phyloP scores from a whole-genome alignment of 352 stramenopile genomes.

The Peronosclerospora sorghi region DNA sequence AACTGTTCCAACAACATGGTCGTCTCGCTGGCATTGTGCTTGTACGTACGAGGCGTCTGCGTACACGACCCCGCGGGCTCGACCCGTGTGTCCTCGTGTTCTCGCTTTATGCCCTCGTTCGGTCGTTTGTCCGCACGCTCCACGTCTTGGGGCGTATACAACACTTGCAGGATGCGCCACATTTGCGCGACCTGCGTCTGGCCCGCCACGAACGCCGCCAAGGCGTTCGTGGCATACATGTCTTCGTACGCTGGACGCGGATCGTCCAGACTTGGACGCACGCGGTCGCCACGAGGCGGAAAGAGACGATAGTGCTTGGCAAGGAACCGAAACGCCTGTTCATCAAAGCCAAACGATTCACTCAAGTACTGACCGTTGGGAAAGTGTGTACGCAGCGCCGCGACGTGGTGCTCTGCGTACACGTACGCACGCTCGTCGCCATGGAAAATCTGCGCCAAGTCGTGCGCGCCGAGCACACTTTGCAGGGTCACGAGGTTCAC shows the following conservation, averaged over 20 bases:
- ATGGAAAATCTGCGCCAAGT: conserved; percentile 63
- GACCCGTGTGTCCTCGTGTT: no score
- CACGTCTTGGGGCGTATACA: conserved; percentile 41
- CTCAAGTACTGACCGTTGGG: conserved; percentile 55
- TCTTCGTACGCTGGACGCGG: conserved; percentile 38
- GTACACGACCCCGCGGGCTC: no score
- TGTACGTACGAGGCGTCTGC: conserved; percentile 9
- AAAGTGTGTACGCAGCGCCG: conserved; percentile 56
- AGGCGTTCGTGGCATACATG: conserved; percentile 76
- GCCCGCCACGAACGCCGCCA: conserved; percentile 61
- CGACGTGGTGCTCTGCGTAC: conserved; percentile 36
- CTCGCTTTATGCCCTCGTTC: no score
- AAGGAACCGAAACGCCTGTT: conserved; percentile 76
- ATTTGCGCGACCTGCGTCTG: conserved; percentile 73
- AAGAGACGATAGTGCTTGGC: conserved; percentile 63
- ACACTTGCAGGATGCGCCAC: conserved; percentile 77
- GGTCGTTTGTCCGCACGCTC: no score
- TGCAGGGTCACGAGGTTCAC: conserved; percentile 68
- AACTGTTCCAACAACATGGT: conserved; percentile 73
- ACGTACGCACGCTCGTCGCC: conserved; percentile 52
- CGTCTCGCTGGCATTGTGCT: conserved; percentile 49
- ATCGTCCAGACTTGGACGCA: conserved; percentile 1
- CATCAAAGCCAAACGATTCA: conserved; percentile 78
- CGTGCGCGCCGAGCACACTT: conserved; percentile 41
- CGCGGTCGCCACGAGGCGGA: conserved; percentile 4